Conservation (phyloP, 106 monocot genomes). For the Gastrodia elata region DNA sequence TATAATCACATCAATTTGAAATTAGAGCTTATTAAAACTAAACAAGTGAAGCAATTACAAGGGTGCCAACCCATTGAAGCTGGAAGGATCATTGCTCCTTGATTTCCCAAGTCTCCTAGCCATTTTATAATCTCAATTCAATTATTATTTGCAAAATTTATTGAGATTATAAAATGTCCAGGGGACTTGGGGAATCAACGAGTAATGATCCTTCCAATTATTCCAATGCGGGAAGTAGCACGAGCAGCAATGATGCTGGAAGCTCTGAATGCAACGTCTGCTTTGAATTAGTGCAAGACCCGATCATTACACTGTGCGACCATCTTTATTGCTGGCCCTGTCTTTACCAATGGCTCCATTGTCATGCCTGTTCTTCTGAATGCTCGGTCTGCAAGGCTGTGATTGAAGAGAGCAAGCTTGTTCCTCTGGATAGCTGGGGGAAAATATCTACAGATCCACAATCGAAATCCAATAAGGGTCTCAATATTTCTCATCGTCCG, state of each 20-base stretch:
- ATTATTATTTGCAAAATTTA: no score
- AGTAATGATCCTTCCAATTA: constrained; percentile 19
- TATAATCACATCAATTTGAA: not conserved
- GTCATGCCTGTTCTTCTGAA: constrained; percentile 41
- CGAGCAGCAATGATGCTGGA: constrained; percentile 32
- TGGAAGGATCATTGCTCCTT: constrained; percentile 17
- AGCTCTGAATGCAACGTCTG: constrained; percentile 86
- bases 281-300: constrained; percentile 68
- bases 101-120: constrained; percentile 31
- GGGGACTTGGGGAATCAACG: constrained; percentile 33
- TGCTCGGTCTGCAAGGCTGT: constrained; percentile 84
- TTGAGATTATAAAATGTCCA: no score
- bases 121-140: no score
- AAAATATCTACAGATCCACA: constrained; percentile 50
- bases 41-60: constrained; percentile 38
- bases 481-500: constrained; percentile 59
- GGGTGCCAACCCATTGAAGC: constrained; percentile 19
- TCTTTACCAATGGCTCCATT: constrained; percentile 66
- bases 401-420: constrained; percentile 56
- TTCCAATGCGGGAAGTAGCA: constrained; percentile 11
- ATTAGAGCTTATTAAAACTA: constrained; percentile 1
- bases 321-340: constrained; percentile 90
- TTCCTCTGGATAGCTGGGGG: constrained; percentile 67
- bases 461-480: constrained; percentile 29
- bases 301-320: constrained; percentile 68